Evolutionary conservation across 352 stramenopile genomes (phyloP), one percentile per base, ranked within the genome.

Genomic region (Ophiocytium majus): DNA sequence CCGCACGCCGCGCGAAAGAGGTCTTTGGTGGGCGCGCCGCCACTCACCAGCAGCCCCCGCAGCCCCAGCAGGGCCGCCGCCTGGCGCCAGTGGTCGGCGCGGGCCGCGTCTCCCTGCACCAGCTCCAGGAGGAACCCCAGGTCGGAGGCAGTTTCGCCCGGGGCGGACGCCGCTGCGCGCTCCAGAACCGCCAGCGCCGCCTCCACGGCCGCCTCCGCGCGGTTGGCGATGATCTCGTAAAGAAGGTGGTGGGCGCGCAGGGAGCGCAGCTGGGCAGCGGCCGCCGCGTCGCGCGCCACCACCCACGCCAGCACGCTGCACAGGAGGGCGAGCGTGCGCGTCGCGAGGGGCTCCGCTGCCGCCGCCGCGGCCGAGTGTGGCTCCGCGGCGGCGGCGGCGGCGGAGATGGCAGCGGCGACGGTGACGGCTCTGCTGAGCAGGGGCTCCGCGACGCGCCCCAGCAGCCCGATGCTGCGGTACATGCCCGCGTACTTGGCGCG

Each of bases 71-170:
- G 49, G 33, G 81, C 82, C 19, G 79, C 82, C 63, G 83, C 79
- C 64, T 89, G 85, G 57, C 85, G 74, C 85, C 85, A 89, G 28
- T 82, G 35, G 14, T 89, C 76, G 33, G 43, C 76, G 14, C 85
- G 80, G 10, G 71, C 74, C 43, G 63, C 83, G 74, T 64, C 81
- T 10, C 85, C 83, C 37, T 89, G 85, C 78, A 89, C 82, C 23
- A 89, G 75, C 82, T 89, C 85, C 37, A 89, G 80, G 35, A 89
- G 74, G 43, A 86, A 89, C 35, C 57, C 76, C 78, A 89, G 74
- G 37, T 89, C 85, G 28, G 80, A 43, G 5, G 82, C 63, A 82
- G 84, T 57, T 81, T 75, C 85, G 35, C 78, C 81, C 33, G 81
- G 85, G 36, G 80, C 79, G 19, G 81, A 76, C 10, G 79, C 34